These are phyloP conservation scores for Diaporthe sp. DNA, from an alignment of 2,329 filamentous ascomycete species.

Conservation along the genomic window DNA sequence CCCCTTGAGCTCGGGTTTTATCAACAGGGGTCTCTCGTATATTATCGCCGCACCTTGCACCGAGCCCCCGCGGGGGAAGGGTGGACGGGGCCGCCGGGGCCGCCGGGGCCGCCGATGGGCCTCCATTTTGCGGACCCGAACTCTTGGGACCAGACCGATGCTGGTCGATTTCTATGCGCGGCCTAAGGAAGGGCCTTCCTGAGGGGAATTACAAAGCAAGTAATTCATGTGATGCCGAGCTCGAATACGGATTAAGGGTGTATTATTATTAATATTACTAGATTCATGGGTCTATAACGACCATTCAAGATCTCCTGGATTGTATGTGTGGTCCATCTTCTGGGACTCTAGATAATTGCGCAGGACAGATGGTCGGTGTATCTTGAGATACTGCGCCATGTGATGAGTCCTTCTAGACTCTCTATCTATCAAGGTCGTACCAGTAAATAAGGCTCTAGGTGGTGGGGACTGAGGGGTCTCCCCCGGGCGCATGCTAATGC, in stretches of 20 bases:
- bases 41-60: background rate
- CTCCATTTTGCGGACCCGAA: background rate
- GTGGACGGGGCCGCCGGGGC: background rate
- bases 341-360: background rate
- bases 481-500: too few species aligned
- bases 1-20: background rate
- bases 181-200: background rate
- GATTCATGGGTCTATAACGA: background rate
- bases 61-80: background rate
- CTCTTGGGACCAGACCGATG: background rate
- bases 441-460: background rate
- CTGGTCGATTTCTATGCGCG: background rate
- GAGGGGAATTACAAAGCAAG: background rate
- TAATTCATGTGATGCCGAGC: background rate
- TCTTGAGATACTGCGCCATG: background rate
- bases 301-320: background rate
- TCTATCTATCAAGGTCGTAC: background rate
- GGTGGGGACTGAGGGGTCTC: background rate
- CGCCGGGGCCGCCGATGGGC: conserved; percentile 4
- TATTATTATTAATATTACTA: conserved; percentile 19
- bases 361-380: background rate
- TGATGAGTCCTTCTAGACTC: background rate
- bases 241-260: background rate
- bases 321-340: background rate
- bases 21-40: background rate